These are phyloP conservation scores for Didymella arachidicola DNA, from an alignment of 2,329 filamentous ascomycete species.

Conservation along the genomic window DNA sequence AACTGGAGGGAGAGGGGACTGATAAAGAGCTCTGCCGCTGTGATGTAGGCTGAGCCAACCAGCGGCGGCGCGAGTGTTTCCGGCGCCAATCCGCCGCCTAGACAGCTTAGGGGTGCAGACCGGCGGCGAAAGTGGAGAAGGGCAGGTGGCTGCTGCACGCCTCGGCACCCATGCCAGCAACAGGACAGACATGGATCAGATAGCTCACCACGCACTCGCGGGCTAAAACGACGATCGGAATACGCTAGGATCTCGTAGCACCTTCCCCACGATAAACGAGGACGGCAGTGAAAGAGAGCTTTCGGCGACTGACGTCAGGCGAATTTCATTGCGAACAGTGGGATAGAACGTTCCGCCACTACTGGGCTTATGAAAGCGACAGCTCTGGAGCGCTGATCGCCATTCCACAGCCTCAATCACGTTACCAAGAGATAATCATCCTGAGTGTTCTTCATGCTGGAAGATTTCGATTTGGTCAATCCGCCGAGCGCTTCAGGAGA, in stretches of 20 bases:
- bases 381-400: conserved; percentile 4
- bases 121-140: conserved; percentile 15
- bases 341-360: conserved; percentile 7
- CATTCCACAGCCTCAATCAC: conserved; percentile 3
- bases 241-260: conserved; percentile 35
- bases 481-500: neutral
- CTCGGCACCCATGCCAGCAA: conserved; percentile 17
- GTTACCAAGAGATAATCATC: neutral
- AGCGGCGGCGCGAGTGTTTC: conserved; percentile 14
- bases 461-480: neutral
- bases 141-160: conserved; percentile 14
- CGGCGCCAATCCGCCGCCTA: conserved; percentile 16
- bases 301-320: conserved; percentile 20
- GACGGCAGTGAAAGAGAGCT: conserved; percentile 18
- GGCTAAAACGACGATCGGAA: conserved; percentile 23
- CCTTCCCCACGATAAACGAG: conserved; percentile 34
- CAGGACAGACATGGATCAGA: conserved; percentile 17
- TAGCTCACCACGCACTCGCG: conserved; percentile 20
- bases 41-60: conserved; percentile 7
- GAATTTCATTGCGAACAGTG: conserved; percentile 1
- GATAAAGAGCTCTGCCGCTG: conserved; percentile 15
- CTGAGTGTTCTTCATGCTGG: neutral
- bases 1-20: conserved; percentile 9
- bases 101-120: conserved; percentile 18
- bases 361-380: conserved; percentile 12